Conservation (phyloP, 345 rosid genomes). For the Toxicodendron radicans region DNA sequence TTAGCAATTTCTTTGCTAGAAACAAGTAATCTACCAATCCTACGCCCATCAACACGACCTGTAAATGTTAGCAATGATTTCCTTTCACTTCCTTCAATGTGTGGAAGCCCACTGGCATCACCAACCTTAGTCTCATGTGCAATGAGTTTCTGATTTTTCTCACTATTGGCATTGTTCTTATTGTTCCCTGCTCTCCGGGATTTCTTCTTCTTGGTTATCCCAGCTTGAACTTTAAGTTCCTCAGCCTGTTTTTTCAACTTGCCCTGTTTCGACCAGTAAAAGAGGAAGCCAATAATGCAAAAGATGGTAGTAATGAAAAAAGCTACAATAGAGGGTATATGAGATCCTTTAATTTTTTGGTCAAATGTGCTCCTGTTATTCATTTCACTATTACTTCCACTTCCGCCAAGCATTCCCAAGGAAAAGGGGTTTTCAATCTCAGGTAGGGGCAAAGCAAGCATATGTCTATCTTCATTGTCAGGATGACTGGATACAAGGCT, state of each 20-base stretch:
- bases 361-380: constrained; percentile 20
- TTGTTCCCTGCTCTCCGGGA: constrained; percentile 40
- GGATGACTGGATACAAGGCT: constrained; percentile 47
- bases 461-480: constrained; percentile 23
- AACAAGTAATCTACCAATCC: constrained; percentile 57
- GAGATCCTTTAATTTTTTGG: constrained; percentile 17
- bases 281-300: constrained; percentile 35
- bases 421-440: constrained; percentile 30
- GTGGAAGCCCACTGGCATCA: constrained; percentile 22
- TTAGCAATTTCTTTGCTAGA: constrained; percentile 58
- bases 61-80: constrained; percentile 26
- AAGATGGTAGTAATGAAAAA: constrained; percentile 29
- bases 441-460: constrained; percentile 45
- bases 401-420: constrained; percentile 27
- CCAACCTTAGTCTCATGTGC: constrained; percentile 18
- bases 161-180: constrained; percentile 36
- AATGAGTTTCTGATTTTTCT: constrained; percentile 25
- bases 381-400: constrained; percentile 26
- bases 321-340: constrained; percentile 22
- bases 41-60: constrained; percentile 38
- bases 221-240: constrained; percentile 30
- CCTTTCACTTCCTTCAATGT: constrained; percentile 31
- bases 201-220: constrained; percentile 40
- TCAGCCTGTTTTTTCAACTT: constrained; percentile 38
- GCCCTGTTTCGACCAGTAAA: constrained; percentile 30